A percentile compares a stretch with the other conserved stretches of the same genome.
Evolutionary conservation across 352 stramenopile genomes (phyloP).

Genomic region (Thalassiosira livingstoniorum): DNA sequence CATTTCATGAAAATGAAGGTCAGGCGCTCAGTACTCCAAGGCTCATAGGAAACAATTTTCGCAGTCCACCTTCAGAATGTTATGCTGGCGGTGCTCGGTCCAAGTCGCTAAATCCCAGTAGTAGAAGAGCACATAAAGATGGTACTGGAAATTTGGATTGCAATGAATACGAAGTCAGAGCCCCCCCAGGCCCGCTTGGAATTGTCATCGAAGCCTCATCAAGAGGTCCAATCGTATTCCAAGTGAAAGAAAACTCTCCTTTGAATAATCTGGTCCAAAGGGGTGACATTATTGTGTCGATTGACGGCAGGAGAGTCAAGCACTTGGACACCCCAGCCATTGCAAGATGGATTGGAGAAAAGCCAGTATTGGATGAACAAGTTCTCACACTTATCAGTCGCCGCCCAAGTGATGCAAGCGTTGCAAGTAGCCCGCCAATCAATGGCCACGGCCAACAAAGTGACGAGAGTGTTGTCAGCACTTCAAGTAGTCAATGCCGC

Average conservation of each 20-base stretch:
- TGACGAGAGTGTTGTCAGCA: too few species aligned
- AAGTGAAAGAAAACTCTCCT: conserved; percentile 59
- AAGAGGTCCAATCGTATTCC: conserved; percentile 72
- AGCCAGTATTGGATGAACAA: not conserved
- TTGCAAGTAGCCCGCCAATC: too few species aligned
- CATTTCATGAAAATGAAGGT: conserved; percentile 25
- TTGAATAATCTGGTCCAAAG: conserved; percentile 25
- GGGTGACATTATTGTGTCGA: conserved; percentile 32
- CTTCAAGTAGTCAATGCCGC: too few species aligned
- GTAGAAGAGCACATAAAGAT: too few species aligned
- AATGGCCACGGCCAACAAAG: too few species aligned
- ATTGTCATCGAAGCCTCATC: conserved; percentile 81
- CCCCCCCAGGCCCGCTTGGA: conserved; percentile 74
- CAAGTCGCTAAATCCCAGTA: too few species aligned
- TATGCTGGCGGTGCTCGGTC: not conserved
- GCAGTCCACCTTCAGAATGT: not conserved
- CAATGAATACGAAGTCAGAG: conserved; percentile 74
- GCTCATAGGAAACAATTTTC: conserved; percentile 8
- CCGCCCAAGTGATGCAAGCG: too few species aligned
- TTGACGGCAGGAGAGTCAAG: conserved; percentile 34
- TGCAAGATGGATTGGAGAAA: conserved; percentile 14
- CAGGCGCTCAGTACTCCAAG: conserved; percentile 12
- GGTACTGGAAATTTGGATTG: too few species aligned
- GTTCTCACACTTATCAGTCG: not conserved
- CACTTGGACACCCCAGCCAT: not conserved